Percentiles rank a stretch among this genome's conserved stretches.
Conservation (phyloP, 768 basidiomycete species). For the Cystobasidium tubakii region DNA sequence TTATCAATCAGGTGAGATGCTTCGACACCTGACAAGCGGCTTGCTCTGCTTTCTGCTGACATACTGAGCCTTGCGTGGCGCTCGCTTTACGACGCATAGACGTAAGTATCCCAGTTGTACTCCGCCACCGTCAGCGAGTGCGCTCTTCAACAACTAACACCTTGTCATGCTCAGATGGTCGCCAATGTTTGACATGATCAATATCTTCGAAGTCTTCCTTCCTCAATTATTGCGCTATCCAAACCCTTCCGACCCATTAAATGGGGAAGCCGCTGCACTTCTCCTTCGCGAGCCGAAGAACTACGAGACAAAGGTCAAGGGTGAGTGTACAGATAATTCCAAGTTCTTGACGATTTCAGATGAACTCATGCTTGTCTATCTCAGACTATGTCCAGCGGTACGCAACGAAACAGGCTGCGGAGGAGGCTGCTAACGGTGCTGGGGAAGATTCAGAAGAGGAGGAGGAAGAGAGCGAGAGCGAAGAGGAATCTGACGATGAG, state of each 20-base stretch:
- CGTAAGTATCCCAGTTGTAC: background rate
- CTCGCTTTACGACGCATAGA: no score
- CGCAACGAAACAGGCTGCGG: slow-evolving; percentile 82
- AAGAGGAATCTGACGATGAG: slow-evolving; percentile 14
- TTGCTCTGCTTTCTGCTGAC: background rate
- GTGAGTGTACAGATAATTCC: slow-evolving; percentile 50
- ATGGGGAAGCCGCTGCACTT: slow-evolving; percentile 94
- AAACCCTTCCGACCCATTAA: slow-evolving; percentile 95
- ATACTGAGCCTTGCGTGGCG: no score
- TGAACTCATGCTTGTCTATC: no score
- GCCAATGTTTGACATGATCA: slow-evolving; percentile 99
- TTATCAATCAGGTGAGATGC: slow-evolving; percentile 69
- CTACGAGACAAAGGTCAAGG: slow-evolving; percentile 89
- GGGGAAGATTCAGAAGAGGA: slow-evolving; percentile 62
- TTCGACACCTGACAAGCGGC: no score
- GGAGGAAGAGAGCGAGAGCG: slow-evolving; percentile 37
- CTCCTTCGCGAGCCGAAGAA: slow-evolving; percentile 96
- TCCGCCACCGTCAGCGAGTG: background rate
- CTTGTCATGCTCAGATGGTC: slow-evolving; percentile 63
- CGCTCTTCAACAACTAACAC: background rate
- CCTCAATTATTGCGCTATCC: slow-evolving; percentile 96
- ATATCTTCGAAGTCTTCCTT: slow-evolving; percentile 96
- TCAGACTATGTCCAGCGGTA: slow-evolving; percentile 91
- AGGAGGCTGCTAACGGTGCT: slow-evolving; percentile 62
- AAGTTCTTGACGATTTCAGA: no score